Evolutionary conservation across 1,284 basidiomycete genomes (phyloP).

Genomic region (Fomitopsis pinicola): DNA sequence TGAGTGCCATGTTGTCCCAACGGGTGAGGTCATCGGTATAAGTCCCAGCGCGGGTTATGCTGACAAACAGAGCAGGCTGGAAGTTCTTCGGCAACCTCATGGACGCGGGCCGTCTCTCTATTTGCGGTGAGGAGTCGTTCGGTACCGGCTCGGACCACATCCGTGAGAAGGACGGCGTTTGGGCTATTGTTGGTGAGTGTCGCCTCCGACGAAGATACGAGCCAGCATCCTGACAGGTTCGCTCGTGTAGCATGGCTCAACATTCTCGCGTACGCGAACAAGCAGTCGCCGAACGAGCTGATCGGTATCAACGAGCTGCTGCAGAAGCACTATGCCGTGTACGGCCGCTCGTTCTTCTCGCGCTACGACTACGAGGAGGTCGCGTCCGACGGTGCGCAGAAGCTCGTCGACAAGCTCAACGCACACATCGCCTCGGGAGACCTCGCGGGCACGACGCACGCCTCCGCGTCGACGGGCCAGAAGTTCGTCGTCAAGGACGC

Average conservation of each 20-base stretch:
- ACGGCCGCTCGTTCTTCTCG: constrained; percentile 98
- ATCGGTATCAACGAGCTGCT: constrained; percentile 90
- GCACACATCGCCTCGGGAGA: constrained; percentile 62
- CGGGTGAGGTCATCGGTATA: constrained; percentile 48
- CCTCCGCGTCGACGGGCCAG: constrained; percentile 60
- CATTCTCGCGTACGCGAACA: constrained; percentile 92
- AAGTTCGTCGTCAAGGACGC: constrained; percentile 78
- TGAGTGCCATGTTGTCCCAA: constrained; percentile 95
- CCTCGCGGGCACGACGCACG: constrained; percentile 65
- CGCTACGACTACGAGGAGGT: constrained; percentile 99
- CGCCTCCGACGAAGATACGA: constrained; percentile 5
- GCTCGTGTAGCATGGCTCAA: constrained; percentile 83
- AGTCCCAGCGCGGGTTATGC: neutral
- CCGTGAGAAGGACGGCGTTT: constrained; percentile 98
- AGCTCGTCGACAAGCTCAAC: constrained; percentile 80
- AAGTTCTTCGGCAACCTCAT: constrained; percentile 99
- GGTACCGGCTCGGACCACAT: constrained; percentile 99
- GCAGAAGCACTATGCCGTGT: constrained; percentile 83
- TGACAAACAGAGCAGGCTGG: constrained; percentile 62
- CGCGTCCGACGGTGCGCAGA: constrained; percentile 83
- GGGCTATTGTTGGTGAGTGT: constrained; percentile 84
- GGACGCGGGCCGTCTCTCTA: constrained; percentile 96
- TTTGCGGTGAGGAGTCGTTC: constrained; percentile 98
- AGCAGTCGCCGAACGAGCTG: constrained; percentile 69
- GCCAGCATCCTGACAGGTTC: constrained; percentile 4